Conservation (phyloP, 352 stramenopile genomes). For the Phytopythium ostracodes region DNA sequence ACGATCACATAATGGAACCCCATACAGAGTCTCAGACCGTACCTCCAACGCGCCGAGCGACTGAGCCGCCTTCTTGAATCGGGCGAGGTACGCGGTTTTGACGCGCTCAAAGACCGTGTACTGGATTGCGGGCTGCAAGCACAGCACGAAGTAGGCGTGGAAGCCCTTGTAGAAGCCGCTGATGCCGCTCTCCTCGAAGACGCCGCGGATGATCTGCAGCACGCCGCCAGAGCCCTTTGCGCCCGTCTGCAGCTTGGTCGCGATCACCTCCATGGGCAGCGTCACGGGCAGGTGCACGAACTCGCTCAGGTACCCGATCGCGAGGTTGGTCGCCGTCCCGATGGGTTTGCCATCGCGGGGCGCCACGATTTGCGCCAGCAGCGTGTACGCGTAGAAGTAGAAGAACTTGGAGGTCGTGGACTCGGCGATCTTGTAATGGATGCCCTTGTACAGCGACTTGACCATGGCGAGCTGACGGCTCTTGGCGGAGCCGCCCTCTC, state of each 20-base stretch:
- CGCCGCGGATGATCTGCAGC: slow-evolving; percentile 52
- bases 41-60: slow-evolving; percentile 69
- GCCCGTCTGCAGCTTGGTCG: slow-evolving; percentile 80
- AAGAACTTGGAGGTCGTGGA: slow-evolving; percentile 86
- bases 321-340: slow-evolving; percentile 59
- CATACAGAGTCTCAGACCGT: slow-evolving; percentile 8
- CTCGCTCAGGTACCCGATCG: slow-evolving; percentile 82
- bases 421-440: slow-evolving; percentile 84
- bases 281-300: slow-evolving; percentile 74
- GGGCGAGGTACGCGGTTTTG: slow-evolving; percentile 63
- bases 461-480: slow-evolving; percentile 38
- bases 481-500: slow-evolving; percentile 11
- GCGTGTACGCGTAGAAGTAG: slow-evolving; percentile 90
- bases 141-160: slow-evolving; percentile 93
- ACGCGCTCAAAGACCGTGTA: slow-evolving; percentile 96
- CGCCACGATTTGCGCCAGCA: slow-evolving; percentile 61
- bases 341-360: slow-evolving; percentile 59
- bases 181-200: slow-evolving; percentile 66
- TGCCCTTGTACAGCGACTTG: slow-evolving; percentile 71
- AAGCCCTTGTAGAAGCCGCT: slow-evolving; percentile 86
- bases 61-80: slow-evolving; percentile 53
- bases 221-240: slow-evolving; percentile 38
- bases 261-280: slow-evolving; percentile 87
- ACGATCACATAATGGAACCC: not conserved
- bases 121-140: slow-evolving; percentile 96